Percentiles rank a stretch among this genome's conserved stretches.
These are phyloP conservation scores for Coemansia sp. DNA, from an alignment of 192 early-diverging fungal species.

Conservation along the genomic window DNA sequence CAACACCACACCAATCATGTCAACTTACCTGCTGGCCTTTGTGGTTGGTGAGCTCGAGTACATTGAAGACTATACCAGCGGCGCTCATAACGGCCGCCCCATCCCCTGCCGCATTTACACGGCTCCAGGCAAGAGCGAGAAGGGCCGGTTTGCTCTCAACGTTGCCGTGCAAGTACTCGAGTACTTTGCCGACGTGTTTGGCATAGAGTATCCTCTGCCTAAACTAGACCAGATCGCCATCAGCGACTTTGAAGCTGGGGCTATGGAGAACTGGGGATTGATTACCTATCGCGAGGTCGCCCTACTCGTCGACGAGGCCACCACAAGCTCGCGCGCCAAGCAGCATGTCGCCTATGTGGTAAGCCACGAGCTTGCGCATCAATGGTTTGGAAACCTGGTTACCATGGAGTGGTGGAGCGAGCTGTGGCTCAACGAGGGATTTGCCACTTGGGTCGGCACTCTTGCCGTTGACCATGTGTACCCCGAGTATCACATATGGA, in stretches of 20 bases:
- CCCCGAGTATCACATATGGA: constrained; percentile 95
- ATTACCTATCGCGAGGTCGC: constrained; percentile 86
- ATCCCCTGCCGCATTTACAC: constrained; percentile 86
- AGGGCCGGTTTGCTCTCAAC: constrained; percentile 79
- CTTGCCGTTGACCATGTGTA: constrained; percentile 85
- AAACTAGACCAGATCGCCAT: constrained; percentile 89
- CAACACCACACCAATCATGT: constrained; percentile 90
- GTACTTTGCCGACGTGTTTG: constrained; percentile 83
- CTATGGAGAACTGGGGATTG: constrained; percentile 98
- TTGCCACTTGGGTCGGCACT: constrained; percentile 94
- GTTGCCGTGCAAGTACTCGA: constrained; percentile 76
- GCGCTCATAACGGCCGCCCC: constrained; percentile 65
- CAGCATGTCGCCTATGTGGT: constrained; percentile 86
- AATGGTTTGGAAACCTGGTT: constrained; percentile 95
- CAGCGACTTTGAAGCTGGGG: constrained; percentile 86
- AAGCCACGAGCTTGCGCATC: constrained; percentile 83
- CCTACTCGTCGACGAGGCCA: constrained; percentile 82
- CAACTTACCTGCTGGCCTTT: constrained; percentile 91
- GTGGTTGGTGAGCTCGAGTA: constrained; percentile 91
- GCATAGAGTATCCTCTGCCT: constrained; percentile 86
- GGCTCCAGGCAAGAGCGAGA: constrained; percentile 69
- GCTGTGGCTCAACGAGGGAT: constrained; percentile 97
- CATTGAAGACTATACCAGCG: constrained; percentile 74
- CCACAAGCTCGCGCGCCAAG: constrained; percentile 71
- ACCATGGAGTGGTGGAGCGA: constrained; percentile 96